phyloP scores from a whole-genome alignment of 2,329 filamentous ascomycete species.

The Claviceps sp. region DNA sequence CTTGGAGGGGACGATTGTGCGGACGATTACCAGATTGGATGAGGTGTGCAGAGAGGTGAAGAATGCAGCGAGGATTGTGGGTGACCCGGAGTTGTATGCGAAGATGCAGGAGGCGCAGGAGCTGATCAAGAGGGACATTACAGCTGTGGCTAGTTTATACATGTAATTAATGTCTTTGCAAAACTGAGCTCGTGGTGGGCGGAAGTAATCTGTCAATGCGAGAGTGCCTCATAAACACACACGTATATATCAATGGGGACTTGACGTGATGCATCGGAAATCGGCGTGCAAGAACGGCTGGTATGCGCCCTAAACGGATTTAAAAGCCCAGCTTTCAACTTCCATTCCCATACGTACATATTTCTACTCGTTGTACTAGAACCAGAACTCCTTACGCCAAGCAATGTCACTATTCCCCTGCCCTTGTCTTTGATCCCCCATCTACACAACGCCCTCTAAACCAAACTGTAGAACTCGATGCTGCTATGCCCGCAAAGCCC shows the following conservation, averaged over 20 bases:
- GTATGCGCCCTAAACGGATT: no score
- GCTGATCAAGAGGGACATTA: constrained; percentile 93
- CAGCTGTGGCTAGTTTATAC: constrained; percentile 76
- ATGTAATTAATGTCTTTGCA: constrained; percentile 42
- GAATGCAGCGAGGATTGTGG: constrained; percentile 89
- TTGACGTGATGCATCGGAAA: no score
- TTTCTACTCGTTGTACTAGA: background rate
- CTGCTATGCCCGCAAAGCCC: constrained; percentile 36
- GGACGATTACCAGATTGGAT: constrained; percentile 84
- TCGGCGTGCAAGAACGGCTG: no score
- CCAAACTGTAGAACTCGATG: background rate
- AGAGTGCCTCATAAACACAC: no score
- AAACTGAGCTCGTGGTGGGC: background rate
- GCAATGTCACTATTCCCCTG: constrained; percentile 1
- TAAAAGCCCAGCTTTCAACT: no score
- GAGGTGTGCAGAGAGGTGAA: constrained; percentile 96
- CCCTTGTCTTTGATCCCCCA: background rate
- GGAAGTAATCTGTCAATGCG: background rate
- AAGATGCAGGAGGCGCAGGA: constrained; percentile 98
- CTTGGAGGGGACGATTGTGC: constrained; percentile 90
- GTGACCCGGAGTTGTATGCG: constrained; percentile 79
- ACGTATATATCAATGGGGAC: no score
- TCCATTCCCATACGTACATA: no score
- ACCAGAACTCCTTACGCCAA: constrained; percentile 6
- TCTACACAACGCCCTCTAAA: background rate